Evolutionary conservation across 2,329 filamentous ascomycete species (phyloP).

Genomic region (Drechslerella coelobrocha): DNA sequence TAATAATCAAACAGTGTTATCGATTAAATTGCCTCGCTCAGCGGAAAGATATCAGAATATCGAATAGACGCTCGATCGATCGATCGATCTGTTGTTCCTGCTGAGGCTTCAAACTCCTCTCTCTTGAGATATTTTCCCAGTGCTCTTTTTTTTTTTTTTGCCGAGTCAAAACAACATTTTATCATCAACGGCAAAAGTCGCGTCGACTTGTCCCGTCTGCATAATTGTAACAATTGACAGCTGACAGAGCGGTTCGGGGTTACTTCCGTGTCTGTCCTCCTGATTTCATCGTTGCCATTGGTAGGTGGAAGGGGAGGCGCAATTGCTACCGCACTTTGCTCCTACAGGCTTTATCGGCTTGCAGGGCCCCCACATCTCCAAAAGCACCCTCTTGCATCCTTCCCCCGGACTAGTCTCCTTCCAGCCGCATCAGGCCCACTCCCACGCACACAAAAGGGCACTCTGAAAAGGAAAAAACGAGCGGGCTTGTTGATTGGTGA

Average conservation of each 20-base stretch:
- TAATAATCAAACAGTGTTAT: background rate
- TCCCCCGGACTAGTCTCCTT: conserved; percentile 20
- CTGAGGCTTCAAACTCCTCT: too few species aligned
- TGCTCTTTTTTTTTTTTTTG: too few species aligned
- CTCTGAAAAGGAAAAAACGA: conserved; percentile 27
- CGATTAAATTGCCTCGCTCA: background rate
- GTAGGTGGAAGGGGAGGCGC: conserved; percentile 39
- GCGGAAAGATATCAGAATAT: too few species aligned
- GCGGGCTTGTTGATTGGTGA: conserved; percentile 35
- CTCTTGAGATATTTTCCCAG: too few species aligned
- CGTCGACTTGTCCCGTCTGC: too few species aligned
- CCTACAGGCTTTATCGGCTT: conserved; percentile 13
- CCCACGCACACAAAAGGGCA: conserved; percentile 22
- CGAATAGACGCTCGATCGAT: too few species aligned
- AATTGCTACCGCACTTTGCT: conserved; percentile 7
- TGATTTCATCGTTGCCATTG: conserved; percentile 17
- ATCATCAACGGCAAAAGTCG: too few species aligned
- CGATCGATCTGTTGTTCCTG: too few species aligned
- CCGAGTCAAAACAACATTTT: too few species aligned
- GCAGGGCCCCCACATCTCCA: conserved; percentile 38
- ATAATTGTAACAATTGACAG: background rate
- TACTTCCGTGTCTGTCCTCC: conserved; percentile 17
- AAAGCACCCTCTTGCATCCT: background rate
- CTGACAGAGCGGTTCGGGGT: conserved; percentile 8
- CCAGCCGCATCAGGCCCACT: conserved; percentile 46